Conservation (phyloP, 2,329 filamentous ascomycete genomes). For the Diaporthe aspalathi region DNA sequence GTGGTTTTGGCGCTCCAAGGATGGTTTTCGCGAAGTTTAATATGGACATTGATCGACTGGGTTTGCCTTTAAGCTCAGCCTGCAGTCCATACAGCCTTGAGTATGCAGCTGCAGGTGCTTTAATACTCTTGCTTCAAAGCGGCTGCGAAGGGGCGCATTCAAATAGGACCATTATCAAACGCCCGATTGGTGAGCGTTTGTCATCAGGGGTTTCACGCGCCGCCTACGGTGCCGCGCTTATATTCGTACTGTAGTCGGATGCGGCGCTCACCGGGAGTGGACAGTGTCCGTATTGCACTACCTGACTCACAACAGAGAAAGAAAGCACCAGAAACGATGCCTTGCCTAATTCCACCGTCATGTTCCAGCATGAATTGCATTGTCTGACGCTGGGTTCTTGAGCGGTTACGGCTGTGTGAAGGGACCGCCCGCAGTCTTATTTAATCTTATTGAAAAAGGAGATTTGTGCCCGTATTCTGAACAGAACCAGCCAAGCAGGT, state of each 20-base stretch:
- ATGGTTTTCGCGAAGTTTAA: neutral
- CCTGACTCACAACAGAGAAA: slow-evolving; percentile 7
- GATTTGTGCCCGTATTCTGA: too few relatives aligned
- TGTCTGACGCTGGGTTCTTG: too few relatives aligned
- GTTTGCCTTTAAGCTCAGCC: neutral
- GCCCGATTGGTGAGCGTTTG: slow-evolving; percentile 31
- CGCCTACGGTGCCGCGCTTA: slow-evolving; percentile 14
- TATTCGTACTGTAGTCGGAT: neutral
- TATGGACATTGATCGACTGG: neutral
- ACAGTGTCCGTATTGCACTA: neutral
- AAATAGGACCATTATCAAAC: neutral
- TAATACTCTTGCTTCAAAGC: neutral
- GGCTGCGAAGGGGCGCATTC: neutral
- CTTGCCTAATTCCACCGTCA: neutral
- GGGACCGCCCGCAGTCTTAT: too few relatives aligned
- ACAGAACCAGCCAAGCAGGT: too few relatives aligned
- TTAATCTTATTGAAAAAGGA: too few relatives aligned
- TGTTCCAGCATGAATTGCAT: neutral
- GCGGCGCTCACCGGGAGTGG: accelerated
- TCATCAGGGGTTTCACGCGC: slow-evolving; percentile 20
- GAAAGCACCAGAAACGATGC: neutral
- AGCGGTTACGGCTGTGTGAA: too few relatives aligned
- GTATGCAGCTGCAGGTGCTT: neutral
- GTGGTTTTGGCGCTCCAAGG: neutral
- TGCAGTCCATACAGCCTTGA: neutral